Percentiles rank a stretch among this genome's conserved stretches.
These are phyloP conservation scores for Fusarium pseudonygamai DNA, from an alignment of 2,329 filamentous ascomycete genomes.

Conservation along the genomic window DNA sequence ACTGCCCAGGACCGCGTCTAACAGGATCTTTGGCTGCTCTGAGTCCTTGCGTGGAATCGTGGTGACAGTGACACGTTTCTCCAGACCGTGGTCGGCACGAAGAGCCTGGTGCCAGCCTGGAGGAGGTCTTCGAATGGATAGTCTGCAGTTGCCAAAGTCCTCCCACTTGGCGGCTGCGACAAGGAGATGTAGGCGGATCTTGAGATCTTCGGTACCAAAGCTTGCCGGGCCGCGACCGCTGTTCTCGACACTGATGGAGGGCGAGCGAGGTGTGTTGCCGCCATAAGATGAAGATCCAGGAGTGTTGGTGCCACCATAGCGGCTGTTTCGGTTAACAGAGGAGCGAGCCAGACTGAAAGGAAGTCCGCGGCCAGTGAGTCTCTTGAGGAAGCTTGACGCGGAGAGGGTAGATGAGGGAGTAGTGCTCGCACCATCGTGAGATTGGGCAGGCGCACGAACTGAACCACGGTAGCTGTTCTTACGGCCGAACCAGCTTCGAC, in stretches of 20 bases:
- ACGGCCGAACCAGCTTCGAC: constrained; percentile 68
- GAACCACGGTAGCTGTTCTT: constrained; percentile 73
- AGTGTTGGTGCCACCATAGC: constrained; percentile 69
- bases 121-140: constrained; percentile 84
- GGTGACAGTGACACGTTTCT: constrained; percentile 86
- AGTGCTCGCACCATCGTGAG: constrained; percentile 78
- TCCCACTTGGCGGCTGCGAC: constrained; percentile 85
- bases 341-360: constrained; percentile 85
- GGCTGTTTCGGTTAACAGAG: constrained; percentile 68
- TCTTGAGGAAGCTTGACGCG: constrained; percentile 81
- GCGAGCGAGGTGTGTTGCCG: constrained; percentile 62
- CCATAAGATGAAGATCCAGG: constrained; percentile 64
- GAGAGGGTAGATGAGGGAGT: constrained; percentile 69
- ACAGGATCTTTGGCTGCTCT: constrained; percentile 68
- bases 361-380: constrained; percentile 76
- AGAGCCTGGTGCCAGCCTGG: constrained; percentile 67
- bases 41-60: constrained; percentile 72
- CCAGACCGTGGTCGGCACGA: constrained; percentile 70
- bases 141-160: constrained; percentile 84
- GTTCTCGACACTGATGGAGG: constrained; percentile 65
- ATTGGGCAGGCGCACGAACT: constrained; percentile 69
- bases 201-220: constrained; percentile 74
- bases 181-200: constrained; percentile 86
- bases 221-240: constrained; percentile 66
- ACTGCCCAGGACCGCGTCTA: constrained; percentile 87